These are phyloP conservation scores for Cerrena zonata DNA, from an alignment of 1,284 basidiomycete genomes.

Conservation along the genomic window DNA sequence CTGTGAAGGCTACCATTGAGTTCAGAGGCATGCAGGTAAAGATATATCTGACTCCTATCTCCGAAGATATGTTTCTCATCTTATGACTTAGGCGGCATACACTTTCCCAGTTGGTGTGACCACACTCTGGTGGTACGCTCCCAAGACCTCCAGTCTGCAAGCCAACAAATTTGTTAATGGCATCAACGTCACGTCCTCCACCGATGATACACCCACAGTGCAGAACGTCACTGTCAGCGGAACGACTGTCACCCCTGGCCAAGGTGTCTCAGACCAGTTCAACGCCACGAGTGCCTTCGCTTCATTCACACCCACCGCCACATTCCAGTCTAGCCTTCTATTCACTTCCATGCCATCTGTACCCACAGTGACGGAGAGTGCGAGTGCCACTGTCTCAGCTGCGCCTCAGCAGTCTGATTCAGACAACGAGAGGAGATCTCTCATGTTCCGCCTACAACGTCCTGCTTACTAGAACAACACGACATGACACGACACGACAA, in stretches of 20 bases:
- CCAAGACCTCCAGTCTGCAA: constrained; percentile 8
- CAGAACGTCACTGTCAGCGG: neutral
- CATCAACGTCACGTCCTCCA: too few relatives aligned
- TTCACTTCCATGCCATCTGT: neutral
- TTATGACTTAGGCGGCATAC: constrained; percentile 44
- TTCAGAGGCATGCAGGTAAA: constrained; percentile 63
- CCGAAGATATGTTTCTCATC: neutral
- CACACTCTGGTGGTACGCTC: constrained; percentile 42
- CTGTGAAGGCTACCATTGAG: constrained; percentile 60
- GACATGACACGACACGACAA: too few relatives aligned
- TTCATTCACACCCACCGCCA: neutral
- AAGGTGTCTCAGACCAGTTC: neutral
- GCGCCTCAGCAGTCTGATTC: too few relatives aligned
- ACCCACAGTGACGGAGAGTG: neutral
- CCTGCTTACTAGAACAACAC: neutral
- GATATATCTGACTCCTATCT: constrained; percentile 2
- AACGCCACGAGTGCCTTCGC: neutral
- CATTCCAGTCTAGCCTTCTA: neutral
- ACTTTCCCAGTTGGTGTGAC: constrained; percentile 63
- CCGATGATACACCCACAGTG: neutral
- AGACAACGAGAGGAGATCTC: neutral
- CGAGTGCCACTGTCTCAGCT: too few relatives aligned
- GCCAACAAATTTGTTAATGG: neutral
- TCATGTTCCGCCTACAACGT: constrained; percentile 1
- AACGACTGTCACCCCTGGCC: neutral